Percentiles rank a stretch among this genome's conserved stretches.
These are phyloP conservation scores for Citrus mangshanensis DNA, from an alignment of 345 rosid species.

Conservation along the genomic window DNA sequence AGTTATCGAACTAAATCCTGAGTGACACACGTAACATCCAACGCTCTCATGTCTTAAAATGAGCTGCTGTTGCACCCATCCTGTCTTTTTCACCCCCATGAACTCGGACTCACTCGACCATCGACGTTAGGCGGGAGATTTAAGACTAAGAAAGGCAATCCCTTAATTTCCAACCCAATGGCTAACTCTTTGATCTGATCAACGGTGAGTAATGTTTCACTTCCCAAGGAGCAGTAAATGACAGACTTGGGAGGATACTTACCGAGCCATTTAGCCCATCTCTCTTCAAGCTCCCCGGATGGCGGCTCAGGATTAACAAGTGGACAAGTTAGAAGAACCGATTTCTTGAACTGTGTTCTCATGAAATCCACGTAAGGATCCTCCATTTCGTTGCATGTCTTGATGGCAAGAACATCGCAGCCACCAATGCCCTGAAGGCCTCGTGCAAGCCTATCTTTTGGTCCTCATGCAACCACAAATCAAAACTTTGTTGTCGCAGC, in stretches of 20 bases:
- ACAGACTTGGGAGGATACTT: conserved; percentile 17
- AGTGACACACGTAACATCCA: conserved; percentile 29
- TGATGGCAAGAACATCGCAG: conserved; percentile 18
- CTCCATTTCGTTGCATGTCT: conserved; percentile 29
- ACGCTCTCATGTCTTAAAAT: conserved; percentile 24
- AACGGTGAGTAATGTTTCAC: conserved; percentile 27
- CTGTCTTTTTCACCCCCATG: conserved; percentile 19
- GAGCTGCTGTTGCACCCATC: conserved; percentile 37
- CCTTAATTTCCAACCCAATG: conserved; percentile 29
- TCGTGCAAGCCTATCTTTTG: too few species aligned
- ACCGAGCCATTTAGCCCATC: conserved; percentile 31
- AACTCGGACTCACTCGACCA: conserved; percentile 7
- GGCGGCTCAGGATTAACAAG: conserved; percentile 23
- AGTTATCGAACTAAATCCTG: conserved; percentile 30
- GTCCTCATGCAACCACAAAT: too few species aligned
- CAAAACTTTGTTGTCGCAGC: too few species aligned
- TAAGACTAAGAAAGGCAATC: conserved; percentile 35
- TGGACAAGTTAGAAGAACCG: conserved; percentile 27
- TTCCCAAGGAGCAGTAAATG: conserved; percentile 28
- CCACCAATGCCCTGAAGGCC: background rate
- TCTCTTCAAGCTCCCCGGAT: conserved; percentile 24
- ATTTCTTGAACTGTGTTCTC: conserved; percentile 20
- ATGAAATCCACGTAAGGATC: conserved; percentile 22
- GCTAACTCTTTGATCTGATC: conserved; percentile 28
- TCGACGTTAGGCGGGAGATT: conserved; percentile 19